Base-by-base conservation (phyloP, 306 rosid genomes). In the Neltuma alba region DNA sequence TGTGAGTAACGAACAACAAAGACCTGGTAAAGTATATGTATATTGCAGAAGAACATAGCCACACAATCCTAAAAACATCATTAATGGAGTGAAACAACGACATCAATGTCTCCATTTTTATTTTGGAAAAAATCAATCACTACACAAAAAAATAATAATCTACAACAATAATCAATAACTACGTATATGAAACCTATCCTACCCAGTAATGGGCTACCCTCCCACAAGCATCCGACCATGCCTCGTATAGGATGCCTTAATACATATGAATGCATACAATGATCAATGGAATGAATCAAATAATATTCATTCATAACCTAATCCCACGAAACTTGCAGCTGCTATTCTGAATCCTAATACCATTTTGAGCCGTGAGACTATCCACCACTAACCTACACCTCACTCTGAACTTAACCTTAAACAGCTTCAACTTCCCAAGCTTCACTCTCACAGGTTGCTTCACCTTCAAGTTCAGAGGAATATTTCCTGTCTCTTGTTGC, bases 341-440 rank as follows among this genome's bases (percentile, higher is more conserved):
- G 71, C 89, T 95, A 30, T 79, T 81, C 7, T 83, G 62, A 81
- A 92, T 89, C 0, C 41, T 82, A 70, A 92, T 88, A 31, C 83
- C 80, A 50, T 79, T 47, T 34, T 79, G 85, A 15, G 89, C 61
- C 2, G 61, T 36, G 52, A 92, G 83, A 5, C 38, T 83, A 82
- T 91, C 83, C 52, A 95, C 97, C 60, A 70, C 3, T 65, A 95
- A 61, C 8, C 23, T 83, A 77, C 99, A 95, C 52, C 84, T 88
- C 37, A 91, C 97, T 67, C 34, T 68, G 78, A 95, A 95, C 70
- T 85, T 91, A 40, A 95, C 25, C 85, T 85, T 88, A 38, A 92
- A 86, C 8, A 95, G 85, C 92, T 92, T 95, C 81, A 95, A 72
- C 73, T 84, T 85, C 0, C 99, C 97, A 33, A 95, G 91, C 86